These are phyloP conservation scores for Phytophthora sansomeana DNA, from an alignment of 352 stramenopile species.

Conservation along the genomic window DNA sequence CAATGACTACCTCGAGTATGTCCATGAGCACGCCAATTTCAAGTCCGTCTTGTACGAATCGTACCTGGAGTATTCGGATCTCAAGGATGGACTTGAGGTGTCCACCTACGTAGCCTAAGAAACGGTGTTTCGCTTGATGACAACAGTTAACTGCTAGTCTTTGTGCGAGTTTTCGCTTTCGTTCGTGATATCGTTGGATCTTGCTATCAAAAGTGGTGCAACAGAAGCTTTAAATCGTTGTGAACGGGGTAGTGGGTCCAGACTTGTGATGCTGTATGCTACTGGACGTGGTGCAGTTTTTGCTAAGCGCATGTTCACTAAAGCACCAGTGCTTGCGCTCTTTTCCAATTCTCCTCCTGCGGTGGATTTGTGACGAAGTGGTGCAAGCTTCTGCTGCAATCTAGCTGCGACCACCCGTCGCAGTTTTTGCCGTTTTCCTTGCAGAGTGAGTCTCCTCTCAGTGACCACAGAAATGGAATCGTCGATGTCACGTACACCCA, in stretches of 20 bases:
- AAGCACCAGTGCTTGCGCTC: slow-evolving; percentile 16
- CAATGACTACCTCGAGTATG: slow-evolving; percentile 50
- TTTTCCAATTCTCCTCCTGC: slow-evolving; percentile 27
- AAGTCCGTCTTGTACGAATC: slow-evolving; percentile 46
- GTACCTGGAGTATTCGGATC: slow-evolving; percentile 47
- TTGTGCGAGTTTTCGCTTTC: neutral
- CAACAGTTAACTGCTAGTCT: neutral
- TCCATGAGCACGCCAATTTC: slow-evolving; percentile 40
- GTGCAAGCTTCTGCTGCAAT: slow-evolving; percentile 37
- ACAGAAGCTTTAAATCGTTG: slow-evolving; percentile 22
- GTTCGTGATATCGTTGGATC: slow-evolving; percentile 1
- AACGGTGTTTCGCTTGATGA: neutral
- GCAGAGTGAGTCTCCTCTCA: slow-evolving; percentile 28
- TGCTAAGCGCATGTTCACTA: slow-evolving; percentile 35
- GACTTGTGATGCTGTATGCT: slow-evolving; percentile 60
- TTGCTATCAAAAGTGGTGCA: slow-evolving; percentile 4
- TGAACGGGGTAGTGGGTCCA: slow-evolving; percentile 38
- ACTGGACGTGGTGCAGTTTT: slow-evolving; percentile 43
- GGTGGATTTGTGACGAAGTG: slow-evolving; percentile 34
- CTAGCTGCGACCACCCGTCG: slow-evolving; percentile 29
- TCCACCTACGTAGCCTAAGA: slow-evolving; percentile 36
- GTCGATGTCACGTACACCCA: neutral
- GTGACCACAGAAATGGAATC: slow-evolving; percentile 19
- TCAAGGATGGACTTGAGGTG: slow-evolving; percentile 48
- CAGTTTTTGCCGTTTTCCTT: slow-evolving; percentile 36